phyloP scores from a whole-genome alignment of 768 basidiomycete species.

The Cystofilobasidium capitatum region DNA sequence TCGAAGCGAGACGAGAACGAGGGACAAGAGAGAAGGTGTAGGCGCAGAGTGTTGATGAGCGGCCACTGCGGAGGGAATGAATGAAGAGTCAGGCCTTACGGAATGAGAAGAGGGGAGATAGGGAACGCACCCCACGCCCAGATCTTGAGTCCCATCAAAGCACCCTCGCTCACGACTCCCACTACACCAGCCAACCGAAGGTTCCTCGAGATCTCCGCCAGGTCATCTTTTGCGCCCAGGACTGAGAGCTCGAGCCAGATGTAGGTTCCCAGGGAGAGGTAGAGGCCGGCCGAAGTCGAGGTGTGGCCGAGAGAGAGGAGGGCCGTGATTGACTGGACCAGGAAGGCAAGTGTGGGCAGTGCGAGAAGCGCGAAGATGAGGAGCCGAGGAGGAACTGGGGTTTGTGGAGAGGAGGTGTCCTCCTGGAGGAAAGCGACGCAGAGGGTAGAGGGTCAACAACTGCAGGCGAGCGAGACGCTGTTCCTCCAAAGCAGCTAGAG shows the following conservation, averaged over 20 bases:
- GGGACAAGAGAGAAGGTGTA: neutral
- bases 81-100: neutral
- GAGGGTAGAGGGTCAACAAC: no score
- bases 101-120: neutral
- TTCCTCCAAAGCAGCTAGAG: no score
- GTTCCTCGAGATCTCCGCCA: neutral
- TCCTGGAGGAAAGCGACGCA: no score
- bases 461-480: no score
- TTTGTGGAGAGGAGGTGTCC: neutral
- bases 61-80: neutral
- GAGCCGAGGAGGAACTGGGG: neutral
- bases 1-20: neutral
- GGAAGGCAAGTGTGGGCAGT: neutral
- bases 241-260: neutral
- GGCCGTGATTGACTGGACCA: neutral
- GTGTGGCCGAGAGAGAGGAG: neutral
- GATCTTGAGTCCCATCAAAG: neutral
- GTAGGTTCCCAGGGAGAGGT: neutral
- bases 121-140: neutral
- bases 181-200: neutral
- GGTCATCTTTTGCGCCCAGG: neutral
- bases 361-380: neutral
- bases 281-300: neutral
- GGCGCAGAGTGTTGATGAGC: neutral
- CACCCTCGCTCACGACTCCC: neutral